Evolutionary conservation across 345 rosid genomes (phyloP).

Genomic region (Eucalyptus tenuipes): DNA sequence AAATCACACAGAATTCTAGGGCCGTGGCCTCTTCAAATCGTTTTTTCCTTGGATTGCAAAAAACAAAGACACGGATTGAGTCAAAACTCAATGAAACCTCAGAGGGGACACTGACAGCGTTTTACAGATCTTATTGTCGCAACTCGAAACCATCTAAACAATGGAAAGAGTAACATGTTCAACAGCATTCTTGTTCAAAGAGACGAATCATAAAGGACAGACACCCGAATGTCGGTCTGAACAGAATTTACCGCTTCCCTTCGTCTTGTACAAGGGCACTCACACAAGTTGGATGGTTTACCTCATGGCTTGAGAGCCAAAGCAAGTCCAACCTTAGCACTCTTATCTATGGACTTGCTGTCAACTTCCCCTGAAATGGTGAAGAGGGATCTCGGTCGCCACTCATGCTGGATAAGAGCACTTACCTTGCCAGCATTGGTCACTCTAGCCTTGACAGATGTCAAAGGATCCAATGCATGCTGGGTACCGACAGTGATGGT

Average conservation of each 20-base stretch:
- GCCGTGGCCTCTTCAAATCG: not conserved
- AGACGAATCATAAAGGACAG: not conserved
- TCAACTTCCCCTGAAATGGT: conserved; percentile 87
- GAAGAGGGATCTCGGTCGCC: conserved; percentile 73
- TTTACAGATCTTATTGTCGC: not conserved
- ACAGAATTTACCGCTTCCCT: conserved; percentile 1
- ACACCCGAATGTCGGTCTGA: not conserved
- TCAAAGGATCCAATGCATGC: conserved; percentile 65
- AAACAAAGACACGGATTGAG: not conserved
- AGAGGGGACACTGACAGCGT: not conserved
- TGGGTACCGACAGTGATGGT: conserved; percentile 72
- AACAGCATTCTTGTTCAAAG: not conserved
- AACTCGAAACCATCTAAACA: not conserved
- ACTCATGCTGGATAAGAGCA: conserved; percentile 85
- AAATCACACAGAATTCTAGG: not conserved
- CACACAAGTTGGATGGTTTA: not conserved
- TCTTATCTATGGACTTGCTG: conserved; percentile 73
- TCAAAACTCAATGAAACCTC: not conserved
- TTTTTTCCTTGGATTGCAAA: not conserved
- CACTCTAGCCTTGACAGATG: conserved; percentile 61
- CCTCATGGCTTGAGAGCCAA: conserved; percentile 69
- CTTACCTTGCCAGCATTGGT: conserved; percentile 63
- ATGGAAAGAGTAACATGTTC: not conserved
- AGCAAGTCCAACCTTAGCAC: conserved; percentile 76
- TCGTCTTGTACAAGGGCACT: not conserved